These are phyloP conservation scores for Magnolia officinalis DNA, from an alignment of 164 flowering plant genomes.

Conservation along the genomic window DNA sequence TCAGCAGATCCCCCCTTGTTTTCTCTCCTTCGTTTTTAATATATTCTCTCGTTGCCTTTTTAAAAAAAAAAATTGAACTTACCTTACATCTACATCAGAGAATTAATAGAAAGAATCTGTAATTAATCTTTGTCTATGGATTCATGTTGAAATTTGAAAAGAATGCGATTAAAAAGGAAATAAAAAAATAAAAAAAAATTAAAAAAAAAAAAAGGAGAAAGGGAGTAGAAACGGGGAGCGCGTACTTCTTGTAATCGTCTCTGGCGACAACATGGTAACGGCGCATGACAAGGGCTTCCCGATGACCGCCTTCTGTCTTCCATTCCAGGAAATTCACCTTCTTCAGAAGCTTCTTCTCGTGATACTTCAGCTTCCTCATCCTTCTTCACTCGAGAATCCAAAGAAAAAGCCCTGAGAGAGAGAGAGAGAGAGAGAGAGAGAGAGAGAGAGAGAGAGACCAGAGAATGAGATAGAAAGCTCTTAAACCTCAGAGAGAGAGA, in stretches of 20 bases:
- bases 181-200: no score
- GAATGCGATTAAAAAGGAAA: not conserved
- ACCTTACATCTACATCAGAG: no score
- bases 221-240: not conserved
- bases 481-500: no score
- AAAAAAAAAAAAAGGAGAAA: not conserved
- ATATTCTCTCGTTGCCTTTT: no score
- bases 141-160: not conserved
- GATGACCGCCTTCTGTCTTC: conserved; percentile 84
- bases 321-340: conserved; percentile 81
- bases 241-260: conserved; percentile 92
- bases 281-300: conserved; percentile 65
- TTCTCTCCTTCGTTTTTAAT: no score
- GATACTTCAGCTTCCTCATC: conserved; percentile 81
- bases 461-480: no score
- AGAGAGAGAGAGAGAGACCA: no score
- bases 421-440: no score
- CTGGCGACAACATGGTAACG: conserved; percentile 72
- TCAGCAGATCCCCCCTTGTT: no score
- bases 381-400: not conserved
- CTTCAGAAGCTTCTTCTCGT: conserved; percentile 83
- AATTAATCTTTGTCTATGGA: no score
- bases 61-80: no score
- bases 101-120: no score
- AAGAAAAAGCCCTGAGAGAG: not conserved